Base-by-base conservation (phyloP, 2,329 filamentous ascomycete species). In the Venturia effusa region DNA sequence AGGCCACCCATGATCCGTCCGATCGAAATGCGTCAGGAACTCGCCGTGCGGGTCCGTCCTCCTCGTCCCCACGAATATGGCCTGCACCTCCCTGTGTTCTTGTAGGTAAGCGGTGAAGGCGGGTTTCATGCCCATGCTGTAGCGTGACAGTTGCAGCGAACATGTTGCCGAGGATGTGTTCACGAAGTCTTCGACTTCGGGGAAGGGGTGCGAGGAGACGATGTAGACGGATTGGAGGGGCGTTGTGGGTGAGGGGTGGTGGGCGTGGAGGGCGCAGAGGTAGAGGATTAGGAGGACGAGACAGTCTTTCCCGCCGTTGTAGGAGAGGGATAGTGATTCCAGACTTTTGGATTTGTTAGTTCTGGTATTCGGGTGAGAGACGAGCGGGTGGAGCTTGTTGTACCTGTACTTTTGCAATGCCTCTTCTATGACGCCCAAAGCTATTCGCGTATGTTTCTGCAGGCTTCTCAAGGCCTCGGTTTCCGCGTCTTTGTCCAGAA, bases 241-340 rank as follows among this genome's bases (percentile, higher is more conserved):
- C 75, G 66, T 76, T 17, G 83, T 79, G 63, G 75, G 74, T 19
- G 64, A 72, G 79, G 63, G 76, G 74, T 30, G 63, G 54, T 73
- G 71, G 41, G 69, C 70, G 69, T 81, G 77, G 1, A 87, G 75
- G 24, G 80, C 80, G 66, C 88, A 87, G 68, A 97, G 86, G 72
- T 96, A 90, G 68, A 97, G 81, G 71, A 97, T 83, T 7, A 97
- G 82, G 22, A 97, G 85, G 62, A 97, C 92, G 22, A 97, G 88
- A 71, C 93, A 97, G 81, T 97, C 94, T 76, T 99, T 99, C 66
- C 94, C 94, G 72, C 94, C 94, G 71, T 99, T 99, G 78, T 97
- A 99, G 64, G 93, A 96, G 67, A 97, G 81, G 5, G 92, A 91
- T 66, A 97, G 82, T 72, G 95, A 83, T 65, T 88, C 82, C 67